Base-by-base conservation (phyloP, 2,329 filamentous ascomycete species). In the Plectosphaerella cucumerina region DNA sequence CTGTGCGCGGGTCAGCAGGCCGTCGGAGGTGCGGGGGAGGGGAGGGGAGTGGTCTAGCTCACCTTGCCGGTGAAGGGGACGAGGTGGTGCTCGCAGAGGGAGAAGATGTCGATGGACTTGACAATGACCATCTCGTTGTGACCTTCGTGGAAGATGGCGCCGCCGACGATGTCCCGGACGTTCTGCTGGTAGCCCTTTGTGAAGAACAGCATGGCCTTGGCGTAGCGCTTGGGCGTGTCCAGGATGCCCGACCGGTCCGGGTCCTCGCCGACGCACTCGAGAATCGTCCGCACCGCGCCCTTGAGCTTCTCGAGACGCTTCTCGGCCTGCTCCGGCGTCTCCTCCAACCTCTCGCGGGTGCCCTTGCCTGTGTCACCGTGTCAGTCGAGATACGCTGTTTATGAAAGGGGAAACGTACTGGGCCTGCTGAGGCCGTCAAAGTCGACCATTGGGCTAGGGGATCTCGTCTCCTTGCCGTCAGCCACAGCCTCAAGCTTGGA, bases 61-160 rank as follows among this genome's bases (percentile, higher is more conserved):
- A 92, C 90, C 82, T 96, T 97, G 62, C 94, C 94, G 3, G 83
- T 93, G 63, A 99, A 99, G 1, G 94, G 94, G 8, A 99, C 93
- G 66, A 99, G 80, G 66, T 99, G 94, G 68, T 99, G 94, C 74
- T 99, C 94, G 75, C 94, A 99, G 42, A 97, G 76, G 57, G 88
- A 93, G 70, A 91, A 96, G 12, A 97, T 83, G 66, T 97, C 92
- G 62, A 99, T 97, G 64, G 97, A 92, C 73, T 96, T 96, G 53
- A 99, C 90, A 62, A 97, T 96, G 26, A 99, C 92, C 73, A 99
- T 82, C 71, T 99, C 94, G 63, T 96, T 94, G 65, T 97, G 93
- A 56, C 93, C 90, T 68, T 97, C 94, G 62, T 96, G 87, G 71
- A 99, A 99, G 49, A 97, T 89, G 17, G 94, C 94, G 50, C 86